phyloP scores from a whole-genome alignment of 2,329 filamentous ascomycete genomes.

The Geoglossum cookeanum region DNA sequence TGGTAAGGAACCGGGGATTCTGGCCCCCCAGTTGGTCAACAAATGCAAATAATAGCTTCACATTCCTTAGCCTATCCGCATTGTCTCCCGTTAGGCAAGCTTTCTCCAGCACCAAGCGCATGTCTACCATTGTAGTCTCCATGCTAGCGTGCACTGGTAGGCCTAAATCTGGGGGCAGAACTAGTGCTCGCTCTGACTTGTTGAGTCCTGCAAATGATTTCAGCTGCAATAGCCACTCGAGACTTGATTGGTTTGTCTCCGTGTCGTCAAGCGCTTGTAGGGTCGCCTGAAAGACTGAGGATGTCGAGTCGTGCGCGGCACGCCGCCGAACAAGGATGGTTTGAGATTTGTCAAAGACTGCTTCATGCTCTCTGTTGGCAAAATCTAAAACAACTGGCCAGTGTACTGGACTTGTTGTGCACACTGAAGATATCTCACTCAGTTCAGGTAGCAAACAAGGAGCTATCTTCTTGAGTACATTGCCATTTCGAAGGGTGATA shows the following conservation, averaged over 20 bases:
- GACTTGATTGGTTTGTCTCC: slow-evolving; percentile 22
- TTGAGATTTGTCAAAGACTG: slow-evolving; percentile 49
- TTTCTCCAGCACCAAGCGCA: slow-evolving; percentile 44
- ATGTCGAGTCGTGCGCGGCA: slow-evolving; percentile 42
- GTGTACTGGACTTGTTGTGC: slow-evolving; percentile 45
- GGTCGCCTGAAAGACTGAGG: slow-evolving; percentile 52
- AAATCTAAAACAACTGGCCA: slow-evolving; percentile 75
- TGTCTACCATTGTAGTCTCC: slow-evolving; percentile 47
- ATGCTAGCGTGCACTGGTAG: slow-evolving; percentile 26
- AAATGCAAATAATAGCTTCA: slow-evolving; percentile 47
- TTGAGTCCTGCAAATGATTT: slow-evolving; percentile 33
- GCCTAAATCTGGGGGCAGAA: slow-evolving; percentile 28
- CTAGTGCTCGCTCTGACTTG: slow-evolving; percentile 45
- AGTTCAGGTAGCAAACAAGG: slow-evolving; percentile 44
- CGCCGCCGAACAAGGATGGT: slow-evolving; percentile 56
- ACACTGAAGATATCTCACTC: slow-evolving; percentile 40
- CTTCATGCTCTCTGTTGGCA: slow-evolving; percentile 36
- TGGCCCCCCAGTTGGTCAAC: slow-evolving; percentile 30
- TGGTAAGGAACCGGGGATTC: slow-evolving; percentile 32
- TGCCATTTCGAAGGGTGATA: slow-evolving; percentile 35
- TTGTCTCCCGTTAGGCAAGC: slow-evolving; percentile 27
- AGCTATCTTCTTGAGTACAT: slow-evolving; percentile 22
- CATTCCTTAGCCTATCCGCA: slow-evolving; percentile 39
- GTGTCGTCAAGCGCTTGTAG: slow-evolving; percentile 52
- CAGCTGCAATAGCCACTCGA: slow-evolving; percentile 59